Percentiles rank a stretch among this genome's conserved stretches.
Evolutionary conservation across 139 green algal species (phyloP).

Genomic region (Volvox africanus): DNA sequence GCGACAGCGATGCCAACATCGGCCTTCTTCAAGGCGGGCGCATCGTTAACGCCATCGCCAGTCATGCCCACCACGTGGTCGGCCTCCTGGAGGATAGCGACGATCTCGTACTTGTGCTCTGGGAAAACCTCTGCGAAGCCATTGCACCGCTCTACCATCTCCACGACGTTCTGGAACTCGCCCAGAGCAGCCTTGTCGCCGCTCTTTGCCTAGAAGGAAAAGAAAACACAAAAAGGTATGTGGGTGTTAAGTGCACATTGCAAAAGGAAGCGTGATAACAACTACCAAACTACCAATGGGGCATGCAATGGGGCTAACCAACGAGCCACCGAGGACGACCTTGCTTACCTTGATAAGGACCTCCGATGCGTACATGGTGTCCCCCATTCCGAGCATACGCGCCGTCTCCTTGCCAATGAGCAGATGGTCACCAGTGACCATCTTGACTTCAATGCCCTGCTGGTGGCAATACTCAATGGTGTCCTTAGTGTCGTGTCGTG

Average conservation of each 20-base stretch:
- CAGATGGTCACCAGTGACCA: slow-evolving; percentile 91
- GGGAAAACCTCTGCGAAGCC: slow-evolving; percentile 92
- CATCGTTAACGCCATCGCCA: slow-evolving; percentile 94
- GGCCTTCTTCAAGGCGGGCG: slow-evolving; percentile 95
- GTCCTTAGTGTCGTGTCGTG: slow-evolving; percentile 86
- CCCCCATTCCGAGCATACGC: slow-evolving; percentile 87
- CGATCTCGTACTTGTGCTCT: slow-evolving; percentile 93
- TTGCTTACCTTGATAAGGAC: slow-evolving; percentile 54
- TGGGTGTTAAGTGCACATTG: no score
- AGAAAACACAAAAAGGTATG: no score
- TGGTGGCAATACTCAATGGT: slow-evolving; percentile 81
- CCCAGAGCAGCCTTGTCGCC: slow-evolving; percentile 58
- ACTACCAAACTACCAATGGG: no score
- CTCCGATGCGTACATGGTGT: slow-evolving; percentile 69
- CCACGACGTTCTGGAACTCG: slow-evolving; percentile 63
- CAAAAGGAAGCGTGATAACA: no score
- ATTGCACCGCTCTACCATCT: slow-evolving; percentile 84
- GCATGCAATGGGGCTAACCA: no score
- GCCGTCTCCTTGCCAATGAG: slow-evolving; percentile 91
- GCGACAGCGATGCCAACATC: slow-evolving; percentile 94
- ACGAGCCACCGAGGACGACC: no score
- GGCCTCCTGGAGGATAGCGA: slow-evolving; percentile 77
- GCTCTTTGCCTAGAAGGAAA: slow-evolving; percentile 35
- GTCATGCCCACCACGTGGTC: slow-evolving; percentile 86
- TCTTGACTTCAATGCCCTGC: slow-evolving; percentile 87